Base-by-base conservation (phyloP, 2,329 filamentous ascomycete species). In the Diaporthe citriasiana region DNA sequence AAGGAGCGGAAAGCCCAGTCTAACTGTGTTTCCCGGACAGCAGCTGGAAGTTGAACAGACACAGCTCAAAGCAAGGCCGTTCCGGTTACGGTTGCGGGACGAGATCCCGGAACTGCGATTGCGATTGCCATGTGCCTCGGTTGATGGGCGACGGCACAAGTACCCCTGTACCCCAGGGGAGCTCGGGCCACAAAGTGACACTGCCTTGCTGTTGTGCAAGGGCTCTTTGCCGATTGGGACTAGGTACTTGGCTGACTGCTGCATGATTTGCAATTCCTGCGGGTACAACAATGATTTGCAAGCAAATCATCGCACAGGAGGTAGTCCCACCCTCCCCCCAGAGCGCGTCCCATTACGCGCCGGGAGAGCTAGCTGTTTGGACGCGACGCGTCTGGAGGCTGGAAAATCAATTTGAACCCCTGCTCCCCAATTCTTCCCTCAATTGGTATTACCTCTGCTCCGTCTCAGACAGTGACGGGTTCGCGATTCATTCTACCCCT, bases 361-460 rank as follows among this genome's bases (percentile, higher is more conserved):
- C 45, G 33, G 33, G 15, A 50, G 45, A 53, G 63, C 63, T 68
- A 53, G 63, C n/a, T 68, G 15, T 8, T 12, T 53, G 63, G 27
- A 68, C 63, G 63, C 63, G 63, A 68, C 63, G 63, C 63, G 63
- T 45, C 47, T 53, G 63, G 47, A 68, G 63, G 63, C 63, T 68
- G 63, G 63, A 68, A 68, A 68, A 68, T 68, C 63, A 68, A 68
- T 68, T 68, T 68, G 63, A 53, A 53, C 63, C 63, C 63, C 63
- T 68, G 63, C 63, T 53, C 25, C 63, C 63, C 33, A 51, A 68
- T 68, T 68, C 63, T 68, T 40, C 63, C 63, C n/a, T 68, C 63
- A 68, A 68, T 40, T 50, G 63, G 63, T 25, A 68, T 40, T n/a
- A 68, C 63, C 47, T 68, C 25, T 68, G 63, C 47, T 38, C 33